Evolutionary conservation across 129 eudicot genomes (phyloP).

Genomic region (Tagetes erecta): DNA sequence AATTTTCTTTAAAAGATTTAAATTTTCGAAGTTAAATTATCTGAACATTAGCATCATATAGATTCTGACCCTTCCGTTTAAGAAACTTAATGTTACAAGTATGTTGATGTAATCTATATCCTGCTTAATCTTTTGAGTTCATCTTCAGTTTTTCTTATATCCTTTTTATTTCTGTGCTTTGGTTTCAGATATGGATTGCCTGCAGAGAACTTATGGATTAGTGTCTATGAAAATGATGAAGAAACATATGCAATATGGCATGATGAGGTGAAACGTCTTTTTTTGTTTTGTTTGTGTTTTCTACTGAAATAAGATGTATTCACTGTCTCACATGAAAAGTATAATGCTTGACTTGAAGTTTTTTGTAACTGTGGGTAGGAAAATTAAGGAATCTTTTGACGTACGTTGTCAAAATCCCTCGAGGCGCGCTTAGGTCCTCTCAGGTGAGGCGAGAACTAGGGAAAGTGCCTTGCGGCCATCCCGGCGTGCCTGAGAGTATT

Average conservation of each 20-base stretch:
- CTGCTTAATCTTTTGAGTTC: neutral
- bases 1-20: neutral
- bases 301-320: neutral
- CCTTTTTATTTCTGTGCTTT: conserved; percentile 23
- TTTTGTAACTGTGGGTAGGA: neutral
- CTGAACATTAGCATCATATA: neutral
- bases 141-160: neutral
- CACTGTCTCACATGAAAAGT: conserved; percentile 4
- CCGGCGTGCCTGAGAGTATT: too few species aligned
- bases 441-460: too few species aligned
- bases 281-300: neutral
- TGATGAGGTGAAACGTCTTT: conserved; percentile 54
- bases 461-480: too few species aligned
- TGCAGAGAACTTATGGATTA: conserved; percentile 79
- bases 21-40: neutral
- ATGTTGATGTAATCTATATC: conserved; percentile 3
- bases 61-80: too few species aligned
- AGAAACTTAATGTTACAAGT: neutral
- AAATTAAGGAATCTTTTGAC: neutral
- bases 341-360: neutral
- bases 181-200: conserved; percentile 67
- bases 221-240: conserved; percentile 90
- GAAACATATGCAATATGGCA: conserved; percentile 92
- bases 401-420: too few species aligned
- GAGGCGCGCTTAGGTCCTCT: too few species aligned